Percentiles rank a stretch among this genome's conserved stretches.
Evolutionary conservation across 495 filamentous ascomycete species (phyloP).

Genomic region (Aspergillus panamensis): DNA sequence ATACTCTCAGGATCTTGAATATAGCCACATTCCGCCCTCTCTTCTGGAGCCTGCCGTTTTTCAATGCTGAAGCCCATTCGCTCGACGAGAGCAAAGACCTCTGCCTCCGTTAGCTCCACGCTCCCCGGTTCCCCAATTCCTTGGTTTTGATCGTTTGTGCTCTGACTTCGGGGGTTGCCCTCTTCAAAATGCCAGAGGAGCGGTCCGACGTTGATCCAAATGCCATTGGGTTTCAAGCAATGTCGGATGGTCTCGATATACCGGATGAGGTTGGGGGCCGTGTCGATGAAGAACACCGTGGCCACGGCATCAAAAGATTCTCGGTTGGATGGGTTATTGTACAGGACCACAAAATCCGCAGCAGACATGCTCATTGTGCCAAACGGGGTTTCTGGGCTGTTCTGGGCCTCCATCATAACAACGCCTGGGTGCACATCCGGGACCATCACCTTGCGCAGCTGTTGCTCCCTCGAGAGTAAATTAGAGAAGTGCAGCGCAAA

Average conservation of each 20-base stretch:
- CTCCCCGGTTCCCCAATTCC: constrained; percentile 76
- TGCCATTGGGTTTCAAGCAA: constrained; percentile 71
- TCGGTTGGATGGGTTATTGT: constrained; percentile 55
- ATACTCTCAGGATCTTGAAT: constrained; percentile 81
- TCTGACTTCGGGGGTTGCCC: constrained; percentile 39
- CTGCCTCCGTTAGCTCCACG: constrained; percentile 84
- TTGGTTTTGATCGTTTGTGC: constrained; percentile 20
- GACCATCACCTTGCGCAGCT: constrained; percentile 64
- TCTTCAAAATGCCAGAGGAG: constrained; percentile 86
- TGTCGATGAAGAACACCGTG: constrained; percentile 95
- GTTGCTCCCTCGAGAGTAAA: constrained; percentile 62
- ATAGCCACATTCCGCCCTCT: constrained; percentile 66
- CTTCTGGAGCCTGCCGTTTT: constrained; percentile 34
- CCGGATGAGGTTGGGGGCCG: constrained; percentile 83
- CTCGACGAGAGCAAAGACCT: constrained; percentile 72
- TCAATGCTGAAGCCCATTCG: constrained; percentile 75
- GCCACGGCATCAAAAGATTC: constrained; percentile 75
- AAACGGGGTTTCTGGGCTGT: constrained; percentile 20
- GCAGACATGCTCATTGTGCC: constrained; percentile 77
- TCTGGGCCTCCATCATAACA: constrained; percentile 42
- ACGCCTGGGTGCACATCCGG: constrained; percentile 73
- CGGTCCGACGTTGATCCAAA: constrained; percentile 88
- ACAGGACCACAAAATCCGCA: constrained; percentile 77
- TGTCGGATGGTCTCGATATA: constrained; percentile 80
- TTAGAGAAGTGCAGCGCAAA: constrained; percentile 83